Evolutionary conservation across 148 eudicot species (phyloP).

Genomic region (Salicornia ramosissima): DNA sequence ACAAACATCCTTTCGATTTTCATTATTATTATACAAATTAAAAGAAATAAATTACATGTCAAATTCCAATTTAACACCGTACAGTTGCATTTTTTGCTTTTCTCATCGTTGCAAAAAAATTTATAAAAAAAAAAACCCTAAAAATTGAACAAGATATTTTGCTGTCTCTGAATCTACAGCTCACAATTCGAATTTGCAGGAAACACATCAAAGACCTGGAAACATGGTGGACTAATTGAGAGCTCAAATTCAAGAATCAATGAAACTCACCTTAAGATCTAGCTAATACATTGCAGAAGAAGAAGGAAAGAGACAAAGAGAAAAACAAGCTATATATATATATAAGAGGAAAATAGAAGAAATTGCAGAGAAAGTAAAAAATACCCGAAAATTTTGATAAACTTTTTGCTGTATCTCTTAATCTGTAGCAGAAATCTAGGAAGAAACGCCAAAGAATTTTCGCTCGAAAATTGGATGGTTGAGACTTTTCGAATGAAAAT

Average conservation of each 20-base stretch:
- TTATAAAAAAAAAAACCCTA: not conserved
- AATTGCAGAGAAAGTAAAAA: slow-evolving; percentile 1
- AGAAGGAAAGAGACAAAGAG: not conserved
- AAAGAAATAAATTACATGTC: not conserved
- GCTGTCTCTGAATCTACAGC: too few species aligned
- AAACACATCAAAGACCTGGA: slow-evolving; percentile 10
- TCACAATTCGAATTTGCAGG: slow-evolving; percentile 14
- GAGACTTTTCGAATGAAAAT: not conserved
- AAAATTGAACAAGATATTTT: not conserved
- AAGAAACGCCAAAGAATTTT: slow-evolving; percentile 2
- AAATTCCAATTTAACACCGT: not conserved
- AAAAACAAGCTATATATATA: not conserved
- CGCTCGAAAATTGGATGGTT: slow-evolving; percentile 17
- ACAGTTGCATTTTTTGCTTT: too few species aligned
- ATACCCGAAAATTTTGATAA: slow-evolving; percentile 14
- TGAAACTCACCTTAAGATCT: slow-evolving; percentile 15
- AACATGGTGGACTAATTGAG: not conserved
- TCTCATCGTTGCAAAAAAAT: too few species aligned
- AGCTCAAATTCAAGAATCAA: not conserved
- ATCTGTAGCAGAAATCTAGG: not conserved
- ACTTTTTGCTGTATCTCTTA: slow-evolving; percentile 5
- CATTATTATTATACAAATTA: not conserved
- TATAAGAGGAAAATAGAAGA: not conserved
- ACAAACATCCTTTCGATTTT: not conserved
- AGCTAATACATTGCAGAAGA: slow-evolving; percentile 8